Evolutionary conservation across 2,329 filamentous ascomycete genomes (phyloP).

Genomic region (Rutstroemia sp.): DNA sequence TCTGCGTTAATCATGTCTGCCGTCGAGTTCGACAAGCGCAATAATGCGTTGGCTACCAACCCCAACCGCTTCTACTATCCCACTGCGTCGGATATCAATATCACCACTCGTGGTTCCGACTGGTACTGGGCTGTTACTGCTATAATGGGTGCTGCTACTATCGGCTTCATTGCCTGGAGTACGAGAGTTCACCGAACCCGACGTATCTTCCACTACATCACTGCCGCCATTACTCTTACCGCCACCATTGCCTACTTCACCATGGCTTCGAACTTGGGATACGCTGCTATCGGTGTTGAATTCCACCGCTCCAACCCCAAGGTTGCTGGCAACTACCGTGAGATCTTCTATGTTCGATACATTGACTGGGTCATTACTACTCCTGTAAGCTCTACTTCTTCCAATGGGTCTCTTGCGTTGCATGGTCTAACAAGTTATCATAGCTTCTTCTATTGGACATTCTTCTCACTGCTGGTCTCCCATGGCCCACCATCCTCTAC

Average conservation of each 20-base stretch:
- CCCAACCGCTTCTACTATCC: constrained; percentile 23
- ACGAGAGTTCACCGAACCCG: constrained; percentile 46
- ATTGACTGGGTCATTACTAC: constrained; percentile 59
- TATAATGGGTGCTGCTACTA: constrained; percentile 47
- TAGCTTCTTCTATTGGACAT: constrained; percentile 52
- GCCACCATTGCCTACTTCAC: constrained; percentile 57
- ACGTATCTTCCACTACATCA: constrained; percentile 59
- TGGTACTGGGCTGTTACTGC: constrained; percentile 57
- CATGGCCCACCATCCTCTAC: constrained; percentile 56
- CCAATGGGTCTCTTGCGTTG: background rate
- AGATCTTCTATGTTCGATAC: constrained; percentile 61
- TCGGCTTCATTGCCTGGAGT: constrained; percentile 45
- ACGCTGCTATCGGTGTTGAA: constrained; percentile 54
- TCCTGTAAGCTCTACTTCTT: constrained; percentile 31
- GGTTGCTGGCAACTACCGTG: constrained; percentile 44
- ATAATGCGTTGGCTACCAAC: constrained; percentile 18
- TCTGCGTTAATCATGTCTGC: too few relatives aligned
- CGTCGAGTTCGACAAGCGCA: constrained; percentile 7
- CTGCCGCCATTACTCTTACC: constrained; percentile 48
- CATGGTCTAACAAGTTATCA: background rate
- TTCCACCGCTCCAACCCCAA: constrained; percentile 39
- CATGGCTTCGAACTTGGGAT: constrained; percentile 60
- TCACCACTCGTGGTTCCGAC: constrained; percentile 52
- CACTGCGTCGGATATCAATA: constrained; percentile 41
- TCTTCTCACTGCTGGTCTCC: constrained; percentile 55